Evolutionary conservation across 2,329 filamentous ascomycete species (phyloP).

Genomic region (Penicillium sp.): DNA sequence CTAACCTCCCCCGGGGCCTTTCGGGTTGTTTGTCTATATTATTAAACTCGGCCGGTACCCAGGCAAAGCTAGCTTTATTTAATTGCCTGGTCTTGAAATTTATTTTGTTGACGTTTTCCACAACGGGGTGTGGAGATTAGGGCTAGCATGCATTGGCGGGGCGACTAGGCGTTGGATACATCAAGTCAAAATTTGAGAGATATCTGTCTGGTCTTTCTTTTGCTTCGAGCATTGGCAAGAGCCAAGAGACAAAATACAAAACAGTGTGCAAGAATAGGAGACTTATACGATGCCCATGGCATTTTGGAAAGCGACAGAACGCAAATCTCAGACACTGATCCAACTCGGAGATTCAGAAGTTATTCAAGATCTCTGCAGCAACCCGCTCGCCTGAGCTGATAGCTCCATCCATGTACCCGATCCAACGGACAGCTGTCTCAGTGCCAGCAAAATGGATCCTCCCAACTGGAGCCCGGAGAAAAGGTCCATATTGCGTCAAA

Average conservation of each 20-base stretch:
- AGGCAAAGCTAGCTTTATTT: too few relatives aligned
- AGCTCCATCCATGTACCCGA: conserved; percentile 31
- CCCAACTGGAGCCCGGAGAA: conserved; percentile 14
- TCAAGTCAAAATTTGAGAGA: background rate
- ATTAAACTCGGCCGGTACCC: too few relatives aligned
- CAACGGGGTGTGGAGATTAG: background rate
- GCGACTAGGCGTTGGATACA: background rate
- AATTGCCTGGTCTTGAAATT: too few relatives aligned
- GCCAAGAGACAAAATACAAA: too few relatives aligned
- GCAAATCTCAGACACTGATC: background rate
- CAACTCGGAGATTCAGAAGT: background rate
- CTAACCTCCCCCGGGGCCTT: too few relatives aligned
- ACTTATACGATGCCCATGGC: background rate
- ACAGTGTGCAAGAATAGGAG: too few relatives aligned
- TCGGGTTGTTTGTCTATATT: too few relatives aligned
- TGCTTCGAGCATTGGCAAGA: too few relatives aligned
- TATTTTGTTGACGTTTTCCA: background rate
- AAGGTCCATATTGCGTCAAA: conserved; percentile 21
- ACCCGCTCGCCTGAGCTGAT: conserved; percentile 22
- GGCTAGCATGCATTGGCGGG: background rate
- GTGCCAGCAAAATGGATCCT: conserved; percentile 29
- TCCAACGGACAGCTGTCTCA: conserved; percentile 24
- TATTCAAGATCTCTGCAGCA: conserved; percentile 11
- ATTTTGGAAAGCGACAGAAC: background rate
- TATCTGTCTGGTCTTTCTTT: too few relatives aligned